Evolutionary conservation across 495 filamentous ascomycete genomes (phyloP), one percentile per base, ranked within the genome.

Genomic region (Penicillium manginii): DNA sequence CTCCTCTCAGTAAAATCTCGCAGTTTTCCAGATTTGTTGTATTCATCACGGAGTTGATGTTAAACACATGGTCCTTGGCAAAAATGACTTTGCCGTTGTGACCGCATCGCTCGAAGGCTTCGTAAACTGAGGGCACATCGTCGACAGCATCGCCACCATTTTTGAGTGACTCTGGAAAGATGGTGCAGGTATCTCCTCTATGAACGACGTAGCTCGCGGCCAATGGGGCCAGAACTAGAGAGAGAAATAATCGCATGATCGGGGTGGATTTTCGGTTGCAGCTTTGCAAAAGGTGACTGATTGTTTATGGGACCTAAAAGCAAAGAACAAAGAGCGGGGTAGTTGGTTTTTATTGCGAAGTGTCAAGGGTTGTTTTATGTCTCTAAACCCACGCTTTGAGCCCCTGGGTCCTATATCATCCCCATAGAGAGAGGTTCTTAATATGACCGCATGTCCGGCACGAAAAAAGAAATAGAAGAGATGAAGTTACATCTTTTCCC

Each of bases 11-110:
- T 10, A 70, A 67, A 21, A 80, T 71, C 2, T 76, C 66, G 33
- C 66, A 71, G 46, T 80, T 73, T n/a, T 67, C 48, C 26, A 82
- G 62, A 23, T 70, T 70, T n/a, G 76, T 78, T 0, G 73, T 81
- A 51, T 80, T 78, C 66, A 81, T 66, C 0, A 78, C 69, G 0
- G 68, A 69, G 50, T 77, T 72, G 56, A 81, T 61, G 52, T 75
- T 55, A 52, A 74, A 79, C 3, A 68, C 73, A 32, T 69, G 54
- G 51, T 72, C 64, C 6, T 66, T 58, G n/a, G 61, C 49, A 58
- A 82, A 79, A 14, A 74, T 62, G 2, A 80, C 65, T 7, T 62
- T 66, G 12, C 74, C 76, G 57, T 75, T 64, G 19, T 59, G 59
- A 12, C 73, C 73, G 52, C 79, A 81, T 2, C 63, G 52, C 18